These are phyloP conservation scores for Lachnellula willkommii DNA, from an alignment of 2,329 filamentous ascomycete species.

Conservation along the genomic window DNA sequence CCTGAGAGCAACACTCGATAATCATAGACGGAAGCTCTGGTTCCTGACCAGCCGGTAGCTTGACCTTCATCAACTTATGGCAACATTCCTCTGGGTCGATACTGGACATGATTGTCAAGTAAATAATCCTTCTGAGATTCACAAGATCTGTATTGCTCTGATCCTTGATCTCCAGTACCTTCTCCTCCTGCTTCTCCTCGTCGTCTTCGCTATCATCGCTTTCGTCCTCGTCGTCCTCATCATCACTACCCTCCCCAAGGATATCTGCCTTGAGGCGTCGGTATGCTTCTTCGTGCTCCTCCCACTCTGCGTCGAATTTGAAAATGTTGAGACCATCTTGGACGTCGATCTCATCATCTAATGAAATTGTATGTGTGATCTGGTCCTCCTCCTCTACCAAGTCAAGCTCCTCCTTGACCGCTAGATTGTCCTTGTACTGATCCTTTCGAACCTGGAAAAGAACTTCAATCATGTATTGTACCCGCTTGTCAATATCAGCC, in stretches of 20 bases:
- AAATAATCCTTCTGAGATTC: conserved; percentile 88
- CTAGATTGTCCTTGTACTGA: conserved; percentile 90
- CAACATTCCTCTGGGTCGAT: conserved; percentile 95
- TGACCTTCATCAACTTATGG: conserved; percentile 94
- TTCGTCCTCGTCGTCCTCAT: conserved; percentile 63
- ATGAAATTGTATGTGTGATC: conserved; percentile 78
- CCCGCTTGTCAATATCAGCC: conserved; percentile 92
- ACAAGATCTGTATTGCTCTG: conserved; percentile 95
- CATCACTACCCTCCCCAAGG: conserved; percentile 83
- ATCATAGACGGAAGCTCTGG: conserved; percentile 93
- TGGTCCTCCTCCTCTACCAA: conserved; percentile 97
- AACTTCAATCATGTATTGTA: conserved; percentile 99
- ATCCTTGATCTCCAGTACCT: conserved; percentile 92
- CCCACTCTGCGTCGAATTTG: conserved; percentile 86
- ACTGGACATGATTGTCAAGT: conserved; percentile 95
- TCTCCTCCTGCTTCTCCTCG: conserved; percentile 71
- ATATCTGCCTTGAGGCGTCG: conserved; percentile 89
- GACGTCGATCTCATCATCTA: conserved; percentile 79
- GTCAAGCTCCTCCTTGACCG: conserved; percentile 87
- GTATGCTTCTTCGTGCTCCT: conserved; percentile 87
- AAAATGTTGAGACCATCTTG: conserved; percentile 92
- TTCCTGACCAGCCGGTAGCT: conserved; percentile 80
- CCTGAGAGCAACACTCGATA: conserved; percentile 92
- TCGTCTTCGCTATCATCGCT: conserved; percentile 63
- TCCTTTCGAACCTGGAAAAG: conserved; percentile 95